phyloP scores from a whole-genome alignment of 192 early-diverging fungal genomes.

The Umbelopsis ramanniana region DNA sequence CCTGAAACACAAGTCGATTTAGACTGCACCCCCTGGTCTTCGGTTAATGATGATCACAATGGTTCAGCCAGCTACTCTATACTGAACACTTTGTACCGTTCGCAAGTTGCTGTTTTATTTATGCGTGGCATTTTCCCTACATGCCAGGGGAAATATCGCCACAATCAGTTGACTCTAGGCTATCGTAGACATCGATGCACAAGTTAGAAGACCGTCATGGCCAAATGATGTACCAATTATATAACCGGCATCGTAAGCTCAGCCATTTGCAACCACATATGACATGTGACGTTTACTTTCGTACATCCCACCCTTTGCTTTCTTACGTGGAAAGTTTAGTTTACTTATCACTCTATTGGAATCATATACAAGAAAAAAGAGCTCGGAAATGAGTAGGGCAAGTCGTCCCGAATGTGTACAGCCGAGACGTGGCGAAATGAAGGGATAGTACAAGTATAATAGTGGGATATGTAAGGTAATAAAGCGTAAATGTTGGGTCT shows the following conservation, averaged over 20 bases:
- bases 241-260: not conserved
- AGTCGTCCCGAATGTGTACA: no score
- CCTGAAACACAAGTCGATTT: constrained; percentile 16
- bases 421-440: not conserved
- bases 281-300: not conserved
- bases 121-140: constrained; percentile 1
- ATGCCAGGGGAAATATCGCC: not conserved
- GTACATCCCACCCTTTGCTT: not conserved
- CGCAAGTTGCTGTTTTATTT: not conserved
- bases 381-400: no score
- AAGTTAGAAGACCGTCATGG: constrained; percentile 17
- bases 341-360: no score
- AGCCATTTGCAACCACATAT: not conserved
- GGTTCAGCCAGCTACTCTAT: not conserved
- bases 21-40: not conserved
- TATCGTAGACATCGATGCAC: not conserved
- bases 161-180: not conserved
- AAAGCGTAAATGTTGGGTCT: not conserved
- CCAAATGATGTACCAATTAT: not conserved
- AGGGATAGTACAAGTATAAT: not conserved
- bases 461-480: not conserved
- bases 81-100: not conserved
- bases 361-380: no score
- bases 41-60: not conserved
- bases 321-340: no score